Conservation (phyloP, 345 rosid genomes). For the Syzygium jambos region DNA sequence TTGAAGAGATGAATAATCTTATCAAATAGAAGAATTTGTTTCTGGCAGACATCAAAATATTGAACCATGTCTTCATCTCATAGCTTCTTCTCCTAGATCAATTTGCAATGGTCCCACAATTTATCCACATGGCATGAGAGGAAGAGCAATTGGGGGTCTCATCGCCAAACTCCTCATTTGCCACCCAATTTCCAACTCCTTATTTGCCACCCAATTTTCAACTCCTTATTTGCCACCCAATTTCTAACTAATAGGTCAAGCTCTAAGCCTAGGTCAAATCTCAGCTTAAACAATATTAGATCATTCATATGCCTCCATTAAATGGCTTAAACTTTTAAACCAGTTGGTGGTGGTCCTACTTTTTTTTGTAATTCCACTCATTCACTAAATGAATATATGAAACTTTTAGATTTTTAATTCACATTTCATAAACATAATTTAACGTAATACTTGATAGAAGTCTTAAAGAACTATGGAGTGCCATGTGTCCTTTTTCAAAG, state of each 20-base stretch:
- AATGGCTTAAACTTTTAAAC: neutral
- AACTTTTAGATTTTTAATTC: neutral
- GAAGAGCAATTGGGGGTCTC: neutral
- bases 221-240: neutral
- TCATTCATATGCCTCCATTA: neutral
- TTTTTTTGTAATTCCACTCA: neutral
- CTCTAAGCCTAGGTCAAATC: neutral
- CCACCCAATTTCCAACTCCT: neutral
- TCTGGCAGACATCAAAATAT: neutral
- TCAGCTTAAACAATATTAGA: neutral
- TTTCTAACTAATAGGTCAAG: neutral
- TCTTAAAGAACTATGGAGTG: neutral
- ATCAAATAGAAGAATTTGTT: neutral
- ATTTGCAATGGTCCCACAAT: neutral
- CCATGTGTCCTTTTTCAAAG: neutral
- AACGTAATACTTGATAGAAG: neutral
- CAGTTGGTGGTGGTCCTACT: neutral
- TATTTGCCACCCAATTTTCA: no score
- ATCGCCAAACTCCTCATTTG: neutral
- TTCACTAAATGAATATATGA: neutral
- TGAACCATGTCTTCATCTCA: neutral
- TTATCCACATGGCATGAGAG: neutral
- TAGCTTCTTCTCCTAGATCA: neutral
- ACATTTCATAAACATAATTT: neutral
- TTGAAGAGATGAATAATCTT: neutral